Evolutionary conservation across 169 alveolate genomes (phyloP), one percentile per base, ranked within the genome.

Genomic region (Cryptosporidium meleagridis): DNA sequence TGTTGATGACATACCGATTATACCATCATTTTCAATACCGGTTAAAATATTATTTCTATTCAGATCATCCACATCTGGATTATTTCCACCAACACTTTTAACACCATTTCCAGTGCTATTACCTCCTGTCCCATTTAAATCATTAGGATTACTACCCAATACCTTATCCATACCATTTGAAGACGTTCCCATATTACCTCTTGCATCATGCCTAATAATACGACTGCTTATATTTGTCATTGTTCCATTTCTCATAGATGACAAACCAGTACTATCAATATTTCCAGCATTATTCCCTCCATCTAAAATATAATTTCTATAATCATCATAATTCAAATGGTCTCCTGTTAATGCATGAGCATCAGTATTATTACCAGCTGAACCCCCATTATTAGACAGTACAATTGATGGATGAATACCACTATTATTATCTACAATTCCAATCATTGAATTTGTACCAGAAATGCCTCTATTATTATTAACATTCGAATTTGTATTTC

Each of bases 221-320:
- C 84, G 59, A 70, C 65, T 45, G 8, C 65, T 70, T 26, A 29
- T 48, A 23, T 37, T 58, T 23, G 39, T 31, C 62, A 61, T 41
- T 10, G 58, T 5, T 18, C 59, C 55, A 39, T 16, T 65, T 41
- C 61, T 69, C 62, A 72, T 31, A 2, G 41, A 16, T 23, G 85
- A 48, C 7, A 53, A 18, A 53, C 62, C 44, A 21, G 69, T 55
- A 62, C 0, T 65, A 39, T 65, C 75, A 29, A 21, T 48, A 39
- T 26, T 26, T 7, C 41, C 44, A 26, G 61, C 7, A 26, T 39
- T 39, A 23, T 33, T 33, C 5, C 33, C 75, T 26, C 80, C 75
- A 62, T 80, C 89, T 39, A 80, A 39, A 21, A 80, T 80, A 65
- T 80, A 80, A 80, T 65, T 65, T 18, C 89, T 80, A 80, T 80